A percentile compares a stretch with the other conserved stretches of the same genome.
These are phyloP conservation scores for Inonotus obliquus DNA, from an alignment of 1,284 basidiomycete genomes.

Conservation along the genomic window DNA sequence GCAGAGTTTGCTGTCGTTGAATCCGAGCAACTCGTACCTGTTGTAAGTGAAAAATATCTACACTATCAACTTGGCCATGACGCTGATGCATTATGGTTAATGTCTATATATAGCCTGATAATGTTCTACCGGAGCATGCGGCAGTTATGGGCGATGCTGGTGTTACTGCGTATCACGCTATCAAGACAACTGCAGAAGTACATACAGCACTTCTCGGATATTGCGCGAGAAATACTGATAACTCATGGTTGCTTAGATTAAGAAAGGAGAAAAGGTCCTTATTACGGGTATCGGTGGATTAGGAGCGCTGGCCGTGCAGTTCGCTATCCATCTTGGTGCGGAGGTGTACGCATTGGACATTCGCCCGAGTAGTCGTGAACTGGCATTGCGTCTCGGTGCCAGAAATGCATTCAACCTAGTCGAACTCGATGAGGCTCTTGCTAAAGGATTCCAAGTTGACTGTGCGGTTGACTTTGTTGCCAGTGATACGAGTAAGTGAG, in stretches of 20 bases:
- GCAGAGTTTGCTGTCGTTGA: constrained; percentile 6
- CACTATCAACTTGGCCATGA: too few relatives aligned
- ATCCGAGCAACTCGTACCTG: not conserved
- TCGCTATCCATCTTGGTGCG: constrained; percentile 25
- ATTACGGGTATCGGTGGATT: constrained; percentile 30
- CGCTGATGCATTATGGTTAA: not conserved
- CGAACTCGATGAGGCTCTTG: constrained; percentile 21
- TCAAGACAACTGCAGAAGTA: constrained; percentile 24
- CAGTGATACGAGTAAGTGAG: constrained; percentile 24
- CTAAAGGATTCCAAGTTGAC: constrained; percentile 25
- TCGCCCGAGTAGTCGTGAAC: constrained; percentile 23
- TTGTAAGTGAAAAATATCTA: not conserved
- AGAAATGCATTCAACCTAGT: constrained; percentile 23
- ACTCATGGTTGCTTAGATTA: not conserved
- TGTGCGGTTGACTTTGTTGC: constrained; percentile 26
- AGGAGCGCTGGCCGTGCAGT: constrained; percentile 29
- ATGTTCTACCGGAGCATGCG: constrained; percentile 24
- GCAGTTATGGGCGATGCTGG: constrained; percentile 26
- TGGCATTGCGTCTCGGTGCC: constrained; percentile 26
- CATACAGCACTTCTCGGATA: too few relatives aligned
- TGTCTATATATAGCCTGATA: constrained; percentile 19
- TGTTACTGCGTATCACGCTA: constrained; percentile 25
- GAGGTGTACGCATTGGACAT: constrained; percentile 27
- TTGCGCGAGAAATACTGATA: too few relatives aligned
- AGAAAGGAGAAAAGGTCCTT: constrained; percentile 21